These are phyloP conservation scores for Candolleomyces aberdarensis DNA, from an alignment of 768 basidiomycete species.

Conservation along the genomic window DNA sequence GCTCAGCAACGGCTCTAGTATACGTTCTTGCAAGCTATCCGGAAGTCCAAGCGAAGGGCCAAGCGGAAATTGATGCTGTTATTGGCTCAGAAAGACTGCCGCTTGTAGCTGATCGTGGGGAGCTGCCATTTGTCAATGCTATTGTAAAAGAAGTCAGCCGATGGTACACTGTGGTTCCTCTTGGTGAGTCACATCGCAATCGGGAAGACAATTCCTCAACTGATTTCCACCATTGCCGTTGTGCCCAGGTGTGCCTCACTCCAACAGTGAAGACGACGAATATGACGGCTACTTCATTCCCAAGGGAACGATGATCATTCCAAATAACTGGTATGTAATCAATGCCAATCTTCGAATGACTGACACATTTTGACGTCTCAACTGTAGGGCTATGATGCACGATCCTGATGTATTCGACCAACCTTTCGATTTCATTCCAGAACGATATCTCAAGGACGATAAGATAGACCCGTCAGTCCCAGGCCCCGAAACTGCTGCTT, in stretches of 20 bases:
- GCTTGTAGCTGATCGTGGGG: constrained; percentile 17
- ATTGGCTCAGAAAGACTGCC: constrained; percentile 36
- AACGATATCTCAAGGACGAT: constrained; percentile 22
- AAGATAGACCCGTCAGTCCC: constrained; percentile 12
- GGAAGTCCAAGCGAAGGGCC: constrained; percentile 13
- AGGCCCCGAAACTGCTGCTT: constrained; percentile 9
- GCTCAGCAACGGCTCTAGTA: background rate
- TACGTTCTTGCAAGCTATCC: background rate
- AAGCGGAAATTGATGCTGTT: constrained; percentile 39
- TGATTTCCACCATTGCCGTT: too few relatives aligned
- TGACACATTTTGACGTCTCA: constrained; percentile 8
- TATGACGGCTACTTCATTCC: too few relatives aligned
- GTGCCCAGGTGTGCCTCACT: background rate
- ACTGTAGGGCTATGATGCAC: constrained; percentile 21
- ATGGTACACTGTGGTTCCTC: constrained; percentile 17
- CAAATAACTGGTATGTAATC: too few relatives aligned
- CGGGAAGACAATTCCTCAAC: too few relatives aligned
- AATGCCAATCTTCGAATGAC: too few relatives aligned
- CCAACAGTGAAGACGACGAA: background rate
- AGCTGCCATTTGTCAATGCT: constrained; percentile 34
- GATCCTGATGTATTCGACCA: constrained; percentile 28
- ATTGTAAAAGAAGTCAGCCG: constrained; percentile 29
- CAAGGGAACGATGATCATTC: too few relatives aligned
- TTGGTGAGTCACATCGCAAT: background rate
- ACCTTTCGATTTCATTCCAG: constrained; percentile 31